Base-by-base conservation (phyloP, 768 basidiomycete genomes). In the Pleurotus platypus region DNA sequence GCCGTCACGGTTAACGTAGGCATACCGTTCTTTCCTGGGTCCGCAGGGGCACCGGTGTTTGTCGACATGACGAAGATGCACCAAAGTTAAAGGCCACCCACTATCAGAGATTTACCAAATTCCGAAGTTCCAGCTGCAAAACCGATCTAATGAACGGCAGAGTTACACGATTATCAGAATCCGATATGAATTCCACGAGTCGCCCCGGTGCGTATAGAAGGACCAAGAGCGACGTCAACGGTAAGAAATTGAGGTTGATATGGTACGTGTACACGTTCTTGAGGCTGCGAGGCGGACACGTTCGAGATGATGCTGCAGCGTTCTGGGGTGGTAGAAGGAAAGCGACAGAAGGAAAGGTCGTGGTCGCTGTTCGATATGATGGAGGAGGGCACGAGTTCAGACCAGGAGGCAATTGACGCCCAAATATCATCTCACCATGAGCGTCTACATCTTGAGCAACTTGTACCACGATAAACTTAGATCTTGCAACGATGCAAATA, bases 101-200 rank as follows among this genome's bases (percentile, higher is more conserved):
- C 18, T 40, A 54, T 54, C 51, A 54, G 37, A 54, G 51, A 54
- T 54, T 54, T 54, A 54, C 51, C 51, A 40, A 42, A 54, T 54
- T 42, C 16, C 51, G 51, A 35, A 42, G 38, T 30, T 11, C 12
- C 11, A 54, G 51, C 51, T 42, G 20, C 39, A 24, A 54, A 54
- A 54, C 51, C 42, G 39, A 54, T 54, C 51, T 18, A 54, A 54
- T 54, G 51, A 54, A 54, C 8, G 49, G 16, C 49, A 13, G 15
- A 51, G 35, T n/a, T 51, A 30, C 49, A 39, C 39, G 51, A 54
- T 54, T 54, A 54, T 54, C 51, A 18, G 51, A 54, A 54, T 54
- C 51, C 18, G 51, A 54, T 54, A 54, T 54, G 51, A 54, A 54
- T n/a, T 22, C 51, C 51, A 54, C 51, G 51, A 54, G 51, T 54